phyloP scores from a whole-genome alignment of 306 rosid genomes.

The Comarum palustre region DNA sequence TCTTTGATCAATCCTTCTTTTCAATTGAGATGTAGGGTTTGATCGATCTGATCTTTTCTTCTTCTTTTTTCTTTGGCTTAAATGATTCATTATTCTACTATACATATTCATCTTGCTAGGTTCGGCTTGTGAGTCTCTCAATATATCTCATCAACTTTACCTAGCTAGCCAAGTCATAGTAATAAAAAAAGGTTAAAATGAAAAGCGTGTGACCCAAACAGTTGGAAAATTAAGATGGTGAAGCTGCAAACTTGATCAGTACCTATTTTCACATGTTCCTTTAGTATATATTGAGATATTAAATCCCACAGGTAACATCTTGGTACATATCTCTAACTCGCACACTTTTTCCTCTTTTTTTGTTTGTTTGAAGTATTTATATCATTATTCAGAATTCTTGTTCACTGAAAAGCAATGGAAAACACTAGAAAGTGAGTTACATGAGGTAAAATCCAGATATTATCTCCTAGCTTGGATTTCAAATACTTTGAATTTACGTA shows the following conservation, averaged over 20 bases:
- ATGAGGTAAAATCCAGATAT: constrained; percentile 2
- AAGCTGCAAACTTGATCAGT: not conserved
- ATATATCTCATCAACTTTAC: not conserved
- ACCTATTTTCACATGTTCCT: not conserved
- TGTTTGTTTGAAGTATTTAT: not conserved
- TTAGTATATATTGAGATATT: not conserved
- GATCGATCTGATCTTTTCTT: too few species aligned
- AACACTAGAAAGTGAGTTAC: not conserved
- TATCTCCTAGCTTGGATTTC: not conserved
- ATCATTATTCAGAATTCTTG: not conserved
- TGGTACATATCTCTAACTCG: not conserved
- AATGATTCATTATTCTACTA: too few species aligned
- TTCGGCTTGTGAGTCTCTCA: not conserved
- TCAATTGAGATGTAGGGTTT: too few species aligned
- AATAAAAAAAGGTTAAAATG: not conserved
- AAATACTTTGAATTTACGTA: too few species aligned
- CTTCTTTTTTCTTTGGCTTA: too few species aligned
- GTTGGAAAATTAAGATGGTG: not conserved
- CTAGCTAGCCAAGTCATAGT: not conserved
- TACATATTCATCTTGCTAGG: not conserved
- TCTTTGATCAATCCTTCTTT: too few species aligned
- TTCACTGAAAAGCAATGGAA: not conserved
- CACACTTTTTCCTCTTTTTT: not conserved
- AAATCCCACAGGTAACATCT: not conserved
- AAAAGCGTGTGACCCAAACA: constrained; percentile 19